Conservation (phyloP, 164 flowering plant genomes). For the Vitis cinerea region DNA sequence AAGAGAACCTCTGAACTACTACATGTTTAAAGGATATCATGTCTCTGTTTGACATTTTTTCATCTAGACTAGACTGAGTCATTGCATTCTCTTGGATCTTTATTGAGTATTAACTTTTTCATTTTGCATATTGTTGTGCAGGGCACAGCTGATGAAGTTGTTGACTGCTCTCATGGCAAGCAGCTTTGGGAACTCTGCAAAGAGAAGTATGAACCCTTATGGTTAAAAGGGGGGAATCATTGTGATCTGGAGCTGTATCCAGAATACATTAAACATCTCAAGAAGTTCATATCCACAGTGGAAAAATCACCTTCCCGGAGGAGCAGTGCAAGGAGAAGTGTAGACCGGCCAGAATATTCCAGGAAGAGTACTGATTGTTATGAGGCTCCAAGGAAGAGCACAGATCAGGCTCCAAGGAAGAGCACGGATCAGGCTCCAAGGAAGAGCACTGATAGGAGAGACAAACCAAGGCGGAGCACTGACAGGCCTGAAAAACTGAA, state of each 20-base stretch:
- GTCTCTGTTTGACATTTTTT: too few relatives aligned
- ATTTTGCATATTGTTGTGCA: conserved; percentile 27
- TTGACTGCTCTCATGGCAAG: conserved; percentile 85
- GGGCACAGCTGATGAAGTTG: conserved; percentile 93
- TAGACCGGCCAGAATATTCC: conserved; percentile 40
- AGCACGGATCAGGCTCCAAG: conserved; percentile 49
- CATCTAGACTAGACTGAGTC: too few relatives aligned
- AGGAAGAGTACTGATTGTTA: conserved; percentile 49
- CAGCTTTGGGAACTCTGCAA: conserved; percentile 83
- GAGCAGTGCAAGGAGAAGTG: conserved; percentile 49
- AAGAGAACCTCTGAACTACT: too few relatives aligned
- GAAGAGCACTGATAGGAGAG: conserved; percentile 44
- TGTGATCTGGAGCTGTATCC: conserved; percentile 80
- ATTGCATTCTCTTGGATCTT: too few relatives aligned
- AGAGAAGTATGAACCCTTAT: conserved; percentile 83
- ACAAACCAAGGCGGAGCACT: conserved; percentile 56
- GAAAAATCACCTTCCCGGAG: conserved; percentile 62
- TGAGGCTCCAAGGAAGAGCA: conserved; percentile 30
- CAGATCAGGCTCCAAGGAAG: conserved; percentile 33
- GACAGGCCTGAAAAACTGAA: conserved; percentile 53
- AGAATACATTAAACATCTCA: conserved; percentile 73
- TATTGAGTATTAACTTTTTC: background rate
- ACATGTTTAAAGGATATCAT: too few relatives aligned
- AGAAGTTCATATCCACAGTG: conserved; percentile 66
- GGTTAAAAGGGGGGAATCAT: conserved; percentile 89